Base-by-base conservation (phyloP, 371 early-diverging fungal genomes). In the Rhizopus microsporus region DNA sequence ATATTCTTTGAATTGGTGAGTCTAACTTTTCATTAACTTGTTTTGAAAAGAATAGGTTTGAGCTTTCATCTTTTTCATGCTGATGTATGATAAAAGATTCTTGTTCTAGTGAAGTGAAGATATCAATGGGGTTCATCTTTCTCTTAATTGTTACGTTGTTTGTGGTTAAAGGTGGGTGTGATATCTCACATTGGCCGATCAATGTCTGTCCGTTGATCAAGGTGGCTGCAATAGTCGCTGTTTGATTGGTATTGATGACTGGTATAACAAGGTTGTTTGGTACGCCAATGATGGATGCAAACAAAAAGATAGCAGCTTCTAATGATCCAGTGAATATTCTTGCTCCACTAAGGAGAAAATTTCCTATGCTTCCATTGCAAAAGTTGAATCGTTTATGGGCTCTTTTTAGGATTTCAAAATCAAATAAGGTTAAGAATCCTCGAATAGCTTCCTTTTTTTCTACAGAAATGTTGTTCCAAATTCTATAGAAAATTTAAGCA, bases 281-380 rank as follows among this genome's bases (percentile, higher is more conserved):
- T 16, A 80, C 79, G 6, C 85, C 80, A 16, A 81, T 83, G 55
- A 87, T 87, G 30, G 85, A 74, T 1, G 83, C 69, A 62, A 87
- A 88, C 54, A 86, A 69, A 56, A 88, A 87, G 40, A 89, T 82
- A 42, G 88, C 88, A 8, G 88, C 84, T 58, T 89, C 89, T 7
- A 89, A 63, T 3, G 85, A 85, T 12, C 85, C 80, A 68, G 86
- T 86, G 52, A 88, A 89, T 35, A 87, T 65, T 10, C 89, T 75
- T 13, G 86, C 86, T 5, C 89, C 89, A 9, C 86, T 87, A 55
- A 90, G 63, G 62, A 90, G 88, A 60, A 90, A 86, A 70, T 90
- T 90, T 30, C 91, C 91, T 54, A 90, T 83, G 30, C 81, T 79
- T 3, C 88, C 91, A 39, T 87, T 85, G 5, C 87, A 79, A 60